These are phyloP conservation scores for Wickerhamomyces bisporus DNA, from an alignment of 805 yeast species.

Conservation along the genomic window DNA sequence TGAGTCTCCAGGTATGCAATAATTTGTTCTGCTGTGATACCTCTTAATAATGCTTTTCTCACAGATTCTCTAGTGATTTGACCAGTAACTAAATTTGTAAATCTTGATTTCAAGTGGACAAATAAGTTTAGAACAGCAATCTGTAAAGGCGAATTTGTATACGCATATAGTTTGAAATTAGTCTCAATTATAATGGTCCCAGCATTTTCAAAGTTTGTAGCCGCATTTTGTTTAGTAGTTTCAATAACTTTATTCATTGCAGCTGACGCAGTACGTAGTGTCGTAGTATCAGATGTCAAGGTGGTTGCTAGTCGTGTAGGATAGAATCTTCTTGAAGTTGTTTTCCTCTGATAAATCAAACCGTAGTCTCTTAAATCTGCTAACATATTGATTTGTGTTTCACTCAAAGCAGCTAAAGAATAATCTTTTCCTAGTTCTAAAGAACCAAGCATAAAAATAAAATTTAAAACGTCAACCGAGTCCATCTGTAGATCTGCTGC, in stretches of 20 bases:
- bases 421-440: constrained; percentile 88
- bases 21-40: constrained; percentile 93
- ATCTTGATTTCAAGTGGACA: constrained; percentile 79
- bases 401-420: constrained; percentile 61
- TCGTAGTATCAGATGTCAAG: constrained; percentile 76
- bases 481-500: constrained; percentile 86
- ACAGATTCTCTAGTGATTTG: constrained; percentile 90
- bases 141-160: constrained; percentile 90
- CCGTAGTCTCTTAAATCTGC: constrained; percentile 92
- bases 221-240: constrained; percentile 22
- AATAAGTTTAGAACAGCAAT: constrained; percentile 88
- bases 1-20: constrained; percentile 84
- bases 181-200: constrained; percentile 91
- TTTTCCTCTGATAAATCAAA: constrained; percentile 64
- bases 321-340: constrained; percentile 61
- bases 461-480: constrained; percentile 91
- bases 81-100: constrained; percentile 90
- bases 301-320: constrained; percentile 91
- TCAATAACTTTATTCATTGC: constrained; percentile 67
- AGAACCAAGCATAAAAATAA: constrained; percentile 89
- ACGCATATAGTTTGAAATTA: constrained; percentile 87
- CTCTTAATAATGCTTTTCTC: constrained; percentile 74
- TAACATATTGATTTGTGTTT: constrained; percentile 80
- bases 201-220: constrained; percentile 23
- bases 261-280: constrained; percentile 65